Evolutionary conservation across 2,329 filamentous ascomycete genomes (phyloP).

Genomic region (Myrmaecium sp.): DNA sequence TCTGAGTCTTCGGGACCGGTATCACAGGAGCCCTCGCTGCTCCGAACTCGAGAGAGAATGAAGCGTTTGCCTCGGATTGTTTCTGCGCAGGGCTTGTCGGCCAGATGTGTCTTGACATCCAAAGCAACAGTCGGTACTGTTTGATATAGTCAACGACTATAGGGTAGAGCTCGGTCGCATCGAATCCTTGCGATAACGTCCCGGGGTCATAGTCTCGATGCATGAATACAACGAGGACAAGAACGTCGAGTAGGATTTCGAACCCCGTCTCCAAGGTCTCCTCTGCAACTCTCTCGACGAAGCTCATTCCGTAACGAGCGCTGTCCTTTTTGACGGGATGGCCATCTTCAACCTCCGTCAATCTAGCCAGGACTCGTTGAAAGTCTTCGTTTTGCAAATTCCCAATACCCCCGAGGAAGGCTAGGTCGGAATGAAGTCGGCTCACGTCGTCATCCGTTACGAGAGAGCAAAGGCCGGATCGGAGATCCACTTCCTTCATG

Average conservation of each 20-base stretch:
- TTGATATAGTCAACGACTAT: slow-evolving; percentile 36
- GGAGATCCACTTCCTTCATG: slow-evolving; percentile 63
- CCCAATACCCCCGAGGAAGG: slow-evolving; percentile 43
- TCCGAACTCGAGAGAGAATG: too few species aligned
- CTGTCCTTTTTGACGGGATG: slow-evolving; percentile 31
- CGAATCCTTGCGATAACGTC: slow-evolving; percentile 51
- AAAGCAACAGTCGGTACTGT: slow-evolving; percentile 18
- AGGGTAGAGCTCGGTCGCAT: slow-evolving; percentile 41
- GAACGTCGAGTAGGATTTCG: slow-evolving; percentile 61
- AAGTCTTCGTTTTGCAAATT: slow-evolving; percentile 34
- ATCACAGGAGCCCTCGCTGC: slow-evolving; percentile 11
- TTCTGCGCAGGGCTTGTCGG: slow-evolving; percentile 14
- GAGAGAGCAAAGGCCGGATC: slow-evolving; percentile 59
- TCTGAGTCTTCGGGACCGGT: slow-evolving; percentile 18
- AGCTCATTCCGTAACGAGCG: slow-evolving; percentile 59
- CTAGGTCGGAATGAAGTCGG: slow-evolving; percentile 51
- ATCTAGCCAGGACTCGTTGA: slow-evolving; percentile 30
- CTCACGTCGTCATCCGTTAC: slow-evolving; percentile 69
- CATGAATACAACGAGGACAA: slow-evolving; percentile 73
- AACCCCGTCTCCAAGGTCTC: slow-evolving; percentile 60
- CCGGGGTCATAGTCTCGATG: slow-evolving; percentile 64
- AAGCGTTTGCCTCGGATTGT: slow-evolving; percentile 10
- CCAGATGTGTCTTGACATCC: slow-evolving; percentile 18
- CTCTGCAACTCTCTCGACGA: slow-evolving; percentile 60
- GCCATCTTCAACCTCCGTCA: slow-evolving; percentile 23